Base-by-base conservation (phyloP, 73 alveolate genomes). In the Halteria grandinella region DNA sequence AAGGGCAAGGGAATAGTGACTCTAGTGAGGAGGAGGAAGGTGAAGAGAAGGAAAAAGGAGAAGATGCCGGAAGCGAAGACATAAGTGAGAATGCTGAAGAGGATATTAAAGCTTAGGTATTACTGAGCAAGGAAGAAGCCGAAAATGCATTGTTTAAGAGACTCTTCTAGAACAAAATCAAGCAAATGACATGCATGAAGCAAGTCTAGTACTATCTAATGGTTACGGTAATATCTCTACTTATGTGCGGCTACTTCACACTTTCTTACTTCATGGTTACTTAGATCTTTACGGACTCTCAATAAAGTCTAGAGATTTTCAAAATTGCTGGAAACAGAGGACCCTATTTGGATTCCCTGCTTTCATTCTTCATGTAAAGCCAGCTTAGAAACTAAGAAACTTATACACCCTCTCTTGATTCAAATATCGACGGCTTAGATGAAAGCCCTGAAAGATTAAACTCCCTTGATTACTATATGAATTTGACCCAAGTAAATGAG, bases 11-110 rank as follows among this genome's bases (percentile, higher is more conserved):
- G 5, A 52, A 39, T 62, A 44, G 32, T 29, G 66, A 66, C 8
- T 10, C 7, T 5, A 66, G 29, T 24, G 18, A 27, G 14, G 55
- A 57, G 5, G 18, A 60, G 20, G 43, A 40, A 4, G 20, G 28
- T 5, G 24, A 40, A 2, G 5, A 29, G 7, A 2, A 20, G 11
- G 11, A 57, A 10, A 15, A 57, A 3, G 59, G 34, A 1, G 58
- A 21, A 15, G 77, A 60, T 25, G 80, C 43, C 47, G 80, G 47
- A 6, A n/a, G n/a, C n/a, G 39, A 54, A 2, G 66, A 66, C 14
- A 15, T 66, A 14, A 66, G 80, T 47, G 80, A 66, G 10, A 66
- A 66, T 27, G 80, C 80, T 1, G 80, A 66, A 43, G 80, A 66
- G 32, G 80, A 66, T 37, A 66, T 45, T 36, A 66, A 47, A 27